Conservation (phyloP, 73 alveolate species). For the Breviolum minutum region DNA sequence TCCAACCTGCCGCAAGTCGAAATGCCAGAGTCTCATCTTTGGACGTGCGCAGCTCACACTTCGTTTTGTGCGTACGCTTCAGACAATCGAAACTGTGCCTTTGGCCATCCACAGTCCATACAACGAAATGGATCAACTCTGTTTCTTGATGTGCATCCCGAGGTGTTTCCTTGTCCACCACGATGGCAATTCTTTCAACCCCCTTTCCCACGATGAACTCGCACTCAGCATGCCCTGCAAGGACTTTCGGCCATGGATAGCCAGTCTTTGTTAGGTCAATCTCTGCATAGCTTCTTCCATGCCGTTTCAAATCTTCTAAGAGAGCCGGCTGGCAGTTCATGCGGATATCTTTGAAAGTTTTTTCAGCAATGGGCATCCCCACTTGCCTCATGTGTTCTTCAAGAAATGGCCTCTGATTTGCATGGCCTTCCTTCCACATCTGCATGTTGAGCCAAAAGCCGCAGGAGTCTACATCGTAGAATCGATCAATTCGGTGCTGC, state of each 20-base stretch:
- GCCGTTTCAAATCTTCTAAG: not conserved
- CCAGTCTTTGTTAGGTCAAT: too few relatives aligned
- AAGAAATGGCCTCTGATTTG: not conserved
- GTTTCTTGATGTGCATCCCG: not conserved
- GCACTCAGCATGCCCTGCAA: not conserved
- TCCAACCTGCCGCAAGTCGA: constrained; percentile 36
- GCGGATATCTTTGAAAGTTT: not conserved
- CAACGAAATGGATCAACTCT: constrained; percentile 26
- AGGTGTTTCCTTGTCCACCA: not conserved
- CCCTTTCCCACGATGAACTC: not conserved
- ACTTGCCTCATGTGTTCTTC: not conserved
- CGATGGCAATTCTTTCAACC: not conserved
- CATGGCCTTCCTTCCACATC: not conserved
- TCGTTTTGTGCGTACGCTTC: constrained; percentile 49
- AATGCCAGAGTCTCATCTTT: not conserved
- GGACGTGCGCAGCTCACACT: not conserved
- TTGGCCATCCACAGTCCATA: not conserved
- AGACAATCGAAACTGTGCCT: not conserved
- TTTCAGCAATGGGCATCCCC: not conserved
- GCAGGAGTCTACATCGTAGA: not conserved
- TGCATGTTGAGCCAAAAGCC: constrained; percentile 43
- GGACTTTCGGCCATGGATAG: constrained; percentile 13
- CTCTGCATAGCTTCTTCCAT: not conserved
- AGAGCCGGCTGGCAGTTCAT: constrained; percentile 49
- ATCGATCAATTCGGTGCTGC: not conserved